Conservation (phyloP, 2,329 filamentous ascomycete species). For the Waltergamsia citrina region DNA sequence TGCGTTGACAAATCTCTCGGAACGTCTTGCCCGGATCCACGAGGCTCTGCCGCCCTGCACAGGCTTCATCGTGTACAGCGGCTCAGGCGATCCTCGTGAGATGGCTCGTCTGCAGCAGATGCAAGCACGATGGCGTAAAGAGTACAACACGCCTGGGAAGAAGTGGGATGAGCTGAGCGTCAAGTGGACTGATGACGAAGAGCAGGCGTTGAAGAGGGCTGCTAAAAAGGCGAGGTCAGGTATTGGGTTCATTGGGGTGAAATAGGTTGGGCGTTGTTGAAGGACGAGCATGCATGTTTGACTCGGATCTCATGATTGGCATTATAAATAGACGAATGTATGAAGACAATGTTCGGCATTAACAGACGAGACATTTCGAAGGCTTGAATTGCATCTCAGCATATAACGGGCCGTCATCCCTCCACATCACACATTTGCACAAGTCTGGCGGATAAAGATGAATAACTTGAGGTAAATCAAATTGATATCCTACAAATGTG, state of each 20-base stretch:
- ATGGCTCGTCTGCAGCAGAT: constrained; percentile 53
- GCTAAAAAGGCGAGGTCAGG: constrained; percentile 49
- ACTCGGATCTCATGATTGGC: too few species aligned
- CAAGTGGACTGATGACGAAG: constrained; percentile 58
- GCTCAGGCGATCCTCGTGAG: constrained; percentile 57
- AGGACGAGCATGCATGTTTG: too few species aligned
- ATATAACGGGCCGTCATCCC: too few species aligned
- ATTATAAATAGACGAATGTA: too few species aligned
- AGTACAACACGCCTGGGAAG: constrained; percentile 52
- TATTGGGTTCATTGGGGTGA: constrained; percentile 55
- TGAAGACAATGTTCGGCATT: not conserved
- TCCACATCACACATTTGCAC: too few species aligned
- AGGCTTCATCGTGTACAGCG: constrained; percentile 54
- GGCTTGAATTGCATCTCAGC: too few species aligned
- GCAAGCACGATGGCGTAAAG: constrained; percentile 50
- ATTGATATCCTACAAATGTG: too few species aligned
- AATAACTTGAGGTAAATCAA: too few species aligned
- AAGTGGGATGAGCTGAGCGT: constrained; percentile 60
- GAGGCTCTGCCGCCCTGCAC: constrained; percentile 53
- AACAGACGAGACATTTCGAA: not conserved
- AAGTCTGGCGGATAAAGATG: not conserved
- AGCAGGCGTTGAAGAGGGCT: constrained; percentile 51
- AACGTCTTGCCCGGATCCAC: constrained; percentile 45
- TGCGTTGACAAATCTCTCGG: constrained; percentile 33
- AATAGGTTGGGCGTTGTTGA: too few species aligned